Evolutionary conservation across 768 basidiomycete genomes (phyloP).

Genomic region (Scleroderma citrinum): DNA sequence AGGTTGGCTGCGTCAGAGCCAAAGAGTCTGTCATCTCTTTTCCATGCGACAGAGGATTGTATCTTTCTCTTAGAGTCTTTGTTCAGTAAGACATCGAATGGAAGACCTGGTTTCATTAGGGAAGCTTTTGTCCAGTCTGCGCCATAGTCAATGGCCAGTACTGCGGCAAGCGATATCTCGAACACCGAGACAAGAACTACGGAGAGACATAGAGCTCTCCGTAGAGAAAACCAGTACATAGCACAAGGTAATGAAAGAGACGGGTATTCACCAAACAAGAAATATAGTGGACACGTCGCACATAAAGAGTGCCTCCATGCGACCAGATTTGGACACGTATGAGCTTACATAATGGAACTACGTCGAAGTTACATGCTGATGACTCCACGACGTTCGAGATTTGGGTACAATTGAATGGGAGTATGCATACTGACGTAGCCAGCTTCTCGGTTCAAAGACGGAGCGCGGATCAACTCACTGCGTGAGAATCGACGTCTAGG

Average conservation of each 20-base stretch:
- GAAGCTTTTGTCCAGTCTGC: conserved; percentile 97
- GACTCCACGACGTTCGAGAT: too few species aligned
- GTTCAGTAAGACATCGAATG: conserved; percentile 94
- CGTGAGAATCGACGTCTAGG: too few species aligned
- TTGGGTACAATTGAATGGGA: too few species aligned
- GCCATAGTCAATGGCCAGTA: conserved; percentile 98
- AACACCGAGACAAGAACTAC: conserved; percentile 17
- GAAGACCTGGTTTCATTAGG: conserved; percentile 87
- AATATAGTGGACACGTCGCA: conserved; percentile 9
- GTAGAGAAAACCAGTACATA: conserved; percentile 20
- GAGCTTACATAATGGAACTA: not conserved
- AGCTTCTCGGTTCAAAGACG: too few species aligned
- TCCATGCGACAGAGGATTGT: conserved; percentile 85
- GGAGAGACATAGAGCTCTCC: conserved; percentile 22
- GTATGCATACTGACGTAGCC: too few species aligned
- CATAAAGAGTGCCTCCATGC: conserved; percentile 8
- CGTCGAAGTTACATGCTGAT: too few species aligned
- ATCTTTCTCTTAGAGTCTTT: conserved; percentile 97
- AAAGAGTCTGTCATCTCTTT: conserved; percentile 84
- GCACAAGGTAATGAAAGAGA: not conserved
- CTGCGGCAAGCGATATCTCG: conserved; percentile 52
- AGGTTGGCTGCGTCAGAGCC: conserved; percentile 85
- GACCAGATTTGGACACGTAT: not conserved
- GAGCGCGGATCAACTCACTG: too few species aligned
- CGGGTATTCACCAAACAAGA: conserved; percentile 12